Percentiles rank a stretch among this genome's conserved stretches.
Evolutionary conservation across 495 filamentous ascomycete genomes (phyloP).

Genomic region (Jackrogersella minutella): DNA sequence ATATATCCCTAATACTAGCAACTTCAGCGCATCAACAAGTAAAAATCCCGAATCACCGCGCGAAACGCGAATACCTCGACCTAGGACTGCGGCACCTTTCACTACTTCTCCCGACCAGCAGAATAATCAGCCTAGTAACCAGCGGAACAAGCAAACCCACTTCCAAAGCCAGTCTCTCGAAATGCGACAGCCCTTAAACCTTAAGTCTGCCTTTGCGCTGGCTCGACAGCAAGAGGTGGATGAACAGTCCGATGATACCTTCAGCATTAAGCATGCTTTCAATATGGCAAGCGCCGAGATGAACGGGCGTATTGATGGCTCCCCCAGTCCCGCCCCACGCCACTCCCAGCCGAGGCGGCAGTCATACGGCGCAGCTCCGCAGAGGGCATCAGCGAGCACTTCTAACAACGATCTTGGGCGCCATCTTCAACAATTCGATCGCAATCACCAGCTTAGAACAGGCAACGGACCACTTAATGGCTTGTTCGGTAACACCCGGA

Average conservation of each 20-base stretch:
- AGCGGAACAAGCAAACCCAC: background rate
- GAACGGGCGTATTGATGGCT: slow-evolving; percentile 50
- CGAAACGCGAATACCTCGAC: slow-evolving; percentile 53
- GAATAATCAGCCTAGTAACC: background rate
- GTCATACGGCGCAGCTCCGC: slow-evolving; percentile 32
- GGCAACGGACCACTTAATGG: slow-evolving; percentile 22
- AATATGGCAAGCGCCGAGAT: slow-evolving; percentile 40
- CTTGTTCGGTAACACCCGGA: slow-evolving; percentile 43
- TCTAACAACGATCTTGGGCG: slow-evolving; percentile 33
- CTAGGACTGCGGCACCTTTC: slow-evolving; percentile 21
- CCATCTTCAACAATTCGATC: slow-evolving; percentile 39
- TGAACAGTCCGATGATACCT: slow-evolving; percentile 31
- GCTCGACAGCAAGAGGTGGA: slow-evolving; percentile 52
- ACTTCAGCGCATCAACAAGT: slow-evolving; percentile 22
- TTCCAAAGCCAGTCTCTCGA: slow-evolving; percentile 36
- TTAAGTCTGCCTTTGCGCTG: slow-evolving; percentile 53
- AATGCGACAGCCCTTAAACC: slow-evolving; percentile 48
- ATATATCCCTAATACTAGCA: slow-evolving; percentile 28
- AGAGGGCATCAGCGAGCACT: slow-evolving; percentile 18
- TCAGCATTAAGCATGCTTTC: slow-evolving; percentile 40
- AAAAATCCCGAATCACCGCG: slow-evolving; percentile 39
- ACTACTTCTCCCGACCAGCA: slow-evolving; percentile 9
- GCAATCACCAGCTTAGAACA: slow-evolving; percentile 38
- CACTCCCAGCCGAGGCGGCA: slow-evolving; percentile 45
- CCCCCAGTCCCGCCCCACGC: slow-evolving; percentile 59